Evolutionary conservation across 805 yeast species (phyloP), one percentile per base, ranked within the genome.

Genomic region (Wickerhamia fluorescens): DNA sequence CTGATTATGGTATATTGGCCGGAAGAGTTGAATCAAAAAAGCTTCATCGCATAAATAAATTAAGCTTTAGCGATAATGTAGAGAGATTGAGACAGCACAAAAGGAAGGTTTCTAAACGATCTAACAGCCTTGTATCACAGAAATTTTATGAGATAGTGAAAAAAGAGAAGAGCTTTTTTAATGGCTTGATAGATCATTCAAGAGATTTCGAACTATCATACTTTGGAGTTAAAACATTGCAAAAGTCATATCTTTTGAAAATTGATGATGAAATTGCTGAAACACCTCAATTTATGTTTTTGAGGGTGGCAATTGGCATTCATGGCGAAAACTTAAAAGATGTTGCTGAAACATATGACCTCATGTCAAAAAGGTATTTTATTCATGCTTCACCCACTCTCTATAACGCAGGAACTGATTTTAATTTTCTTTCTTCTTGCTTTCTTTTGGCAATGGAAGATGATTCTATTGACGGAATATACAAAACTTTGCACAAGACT

Each of bases 371-470:
- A 45, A 82, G 81, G 54, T 83, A 77, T 52, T 86, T 89, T 61
- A 84, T 88, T 27, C 97, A 89, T 51, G 96, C 95, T 3, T 84
- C 96, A 6, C 97, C 98, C 7, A 89, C 98, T 2, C 63, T 89
- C 35, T 89, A 83, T 69, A 88, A 88, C 47, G 84, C 96, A 2
- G 97, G 96, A 28, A 85, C 95, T 16, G 80, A 87, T 20, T 66
- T 72, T 33, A 82, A 92, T 16, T 85, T 75, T 52, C 71, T 89
- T 67, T 84, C 96, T 10, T 88, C 96, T 9, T 89, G 97, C 61
- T 89, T 88, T 67, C 63, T 89, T 28, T 68, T 89, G 24, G 89
- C 89, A 18, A 86, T 85, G 88, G 77, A 80, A 48, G 95, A 83
- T 26, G 98, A 89, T 57, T 88, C 96, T 4, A 86, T 89, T 36